Base-by-base conservation (phyloP, 2,329 filamentous ascomycete species). In the Pseudopyrenochaeta lycopersici region DNA sequence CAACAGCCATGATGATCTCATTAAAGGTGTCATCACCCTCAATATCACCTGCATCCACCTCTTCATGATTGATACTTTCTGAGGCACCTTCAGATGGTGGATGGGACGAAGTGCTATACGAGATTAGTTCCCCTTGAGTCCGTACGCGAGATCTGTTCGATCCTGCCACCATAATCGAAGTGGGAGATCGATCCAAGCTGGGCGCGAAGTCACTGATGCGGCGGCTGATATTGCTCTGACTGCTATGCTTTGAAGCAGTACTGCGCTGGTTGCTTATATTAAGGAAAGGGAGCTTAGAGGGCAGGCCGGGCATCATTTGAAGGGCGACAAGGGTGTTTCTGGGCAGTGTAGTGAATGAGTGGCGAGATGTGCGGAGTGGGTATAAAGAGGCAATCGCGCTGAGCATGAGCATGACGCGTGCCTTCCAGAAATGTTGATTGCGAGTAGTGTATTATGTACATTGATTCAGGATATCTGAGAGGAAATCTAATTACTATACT, bases 1-100 rank as follows among this genome's bases (percentile, higher is more conserved):
- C 88, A 20, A 97, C 79, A 1, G 91, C 90, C 86, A 96, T 91
- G 52, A 96, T 84, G 21, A 92, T 77, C 68, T 95, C 90, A 50
- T 85, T 84, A 32, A 87, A 69, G 0, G 78, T 70, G 50, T 88
- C 85, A 7, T 67, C 58, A 31, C 81, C 78, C 31, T 80, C 75
- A 44, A 77, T 74, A 21, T 40, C 49, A 27, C 39, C 35, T 14
- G 12, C n/a, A 11, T 32, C 36, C n/a, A 23, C 18, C 23, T 5
- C 23, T 27, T 27, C 23, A 27, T 27, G 23, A 9, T 9, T 9
- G 6, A 20, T 2, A 23, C 21, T 39, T 12, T 4, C 21, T 20
- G 7, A n/a, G n/a, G 36, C 7, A 9, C 30, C 30, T 29, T 53
- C 56, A 7, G 57, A 59, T 41, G 44, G 49, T 9, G 42, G 18